Base-by-base conservation (phyloP, 2,329 filamentous ascomycete genomes). In the Scedosporium boydii region DNA sequence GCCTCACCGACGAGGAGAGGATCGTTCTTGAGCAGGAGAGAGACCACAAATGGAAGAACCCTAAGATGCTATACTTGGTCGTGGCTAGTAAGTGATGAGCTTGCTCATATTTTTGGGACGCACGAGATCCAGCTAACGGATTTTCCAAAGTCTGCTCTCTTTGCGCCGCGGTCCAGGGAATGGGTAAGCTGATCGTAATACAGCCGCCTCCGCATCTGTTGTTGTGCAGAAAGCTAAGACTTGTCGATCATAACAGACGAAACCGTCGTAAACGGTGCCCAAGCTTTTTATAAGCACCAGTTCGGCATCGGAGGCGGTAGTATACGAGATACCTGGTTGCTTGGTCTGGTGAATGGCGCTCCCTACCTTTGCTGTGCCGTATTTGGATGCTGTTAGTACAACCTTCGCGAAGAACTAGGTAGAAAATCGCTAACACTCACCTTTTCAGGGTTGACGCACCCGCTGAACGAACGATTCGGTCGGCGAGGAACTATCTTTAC, bases 141-240 rank as follows among this genome's bases (percentile, higher is more conserved):
- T 34, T 18, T 18, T 27, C 6, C 27, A 26, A 34, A 64, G 77
- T 87, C 42, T 89, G 86, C 68, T 88, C 85, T n/a, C 78, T 84
- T 21, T 87, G 82, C 53, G 87, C 87, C 16, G 86, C 86, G 26
- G 87, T 90, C 0, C 87, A 90, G 69, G 87, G 87, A 67, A 87
- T 88, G 84, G 65, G 63, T 64, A 62, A 62, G 63, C 21, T 5
- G 9, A 41, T 14, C 5, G 21, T 34, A 27, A 3, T 23, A 55
- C 6, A 21, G 7, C n/a, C 21, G 16, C 21, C 4, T 12, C 3
- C 3, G 51, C 21, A 55, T 29, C 6, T 7, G 6, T 27, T 14
- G 12, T 12, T 55, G 21, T 9, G 23, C n/a, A 14, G 10, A 55
- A 21, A 23, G 44, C 14, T 23, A 10, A 55, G 7, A 7, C 7